Evolutionary conservation across 1,284 basidiomycete species (phyloP), one percentile per base, ranked within the genome.

Genomic region (Lignosus rhinocerotis): DNA sequence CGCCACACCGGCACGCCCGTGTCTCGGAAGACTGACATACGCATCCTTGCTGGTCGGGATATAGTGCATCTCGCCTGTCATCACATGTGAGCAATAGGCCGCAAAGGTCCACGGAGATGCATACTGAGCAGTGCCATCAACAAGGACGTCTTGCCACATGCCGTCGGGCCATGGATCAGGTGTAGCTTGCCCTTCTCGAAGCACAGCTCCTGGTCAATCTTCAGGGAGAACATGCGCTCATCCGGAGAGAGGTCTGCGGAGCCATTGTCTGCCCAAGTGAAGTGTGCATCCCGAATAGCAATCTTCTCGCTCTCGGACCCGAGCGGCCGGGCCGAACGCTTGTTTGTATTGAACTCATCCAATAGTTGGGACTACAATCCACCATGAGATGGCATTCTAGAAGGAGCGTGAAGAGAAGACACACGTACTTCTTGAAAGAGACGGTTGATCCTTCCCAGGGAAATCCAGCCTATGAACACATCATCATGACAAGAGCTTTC

Each of bases 1-100:
- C 0, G 86, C 84, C 9, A 92, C 80, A 3, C 88, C 87, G 12
- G 80, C 79, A 5, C 5, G 9, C 4, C 14, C 17, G 1, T 74
- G 70, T 6, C 86, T 77, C 14, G 89, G 87, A 5, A 91, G 77
- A 59, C 82, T 82, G 70, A 79, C 86, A 78, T 82, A 87, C 0
- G 86, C 82, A 32, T 78, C 78, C 16, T 77, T 72, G 10, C 75
- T 74, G 11, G 73, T 68, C 10, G 82, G 77, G 14, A 78, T 68
- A 62, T 80, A 85, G 65, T 87, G 83, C 84, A 87, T 82, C 66
- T 86, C 82, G 32, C 80, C 81, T 72, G 44, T 11, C 34, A 12
- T 12, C 10, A 21, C 31, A 14, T 42, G 11, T 53, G 66, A 65
- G 61, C 59, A 54, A 50, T 38, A 48, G 56, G 16, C 1, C 17